phyloP scores from a whole-genome alignment of 805 yeast genomes.

The Sporopachydermia lactativora region DNA sequence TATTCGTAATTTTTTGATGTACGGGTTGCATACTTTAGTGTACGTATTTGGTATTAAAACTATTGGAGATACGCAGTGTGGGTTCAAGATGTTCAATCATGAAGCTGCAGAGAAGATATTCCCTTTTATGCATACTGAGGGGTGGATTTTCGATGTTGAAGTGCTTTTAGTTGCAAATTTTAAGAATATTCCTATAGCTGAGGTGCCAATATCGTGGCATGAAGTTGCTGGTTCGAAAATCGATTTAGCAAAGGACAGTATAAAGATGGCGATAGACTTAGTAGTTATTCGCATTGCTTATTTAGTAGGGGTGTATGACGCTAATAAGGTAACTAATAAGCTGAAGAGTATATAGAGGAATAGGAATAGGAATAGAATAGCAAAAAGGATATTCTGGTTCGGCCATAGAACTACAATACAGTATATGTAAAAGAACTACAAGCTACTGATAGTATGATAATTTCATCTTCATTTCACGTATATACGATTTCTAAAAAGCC shows the following conservation, averaged over 20 bases:
- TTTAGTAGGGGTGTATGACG: conserved; percentile 63
- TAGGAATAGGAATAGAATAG: no score
- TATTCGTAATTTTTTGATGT: conserved; percentile 83
- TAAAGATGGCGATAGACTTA: conserved; percentile 87
- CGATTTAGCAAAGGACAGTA: conserved; percentile 79
- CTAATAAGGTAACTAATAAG: background rate
- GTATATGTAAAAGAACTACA: no score
- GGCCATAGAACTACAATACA: no score
- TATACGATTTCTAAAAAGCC: no score
- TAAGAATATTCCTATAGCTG: conserved; percentile 51
- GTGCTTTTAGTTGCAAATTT: conserved; percentile 66
- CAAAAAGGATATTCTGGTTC: no score
- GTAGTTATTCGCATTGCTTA: conserved; percentile 86
- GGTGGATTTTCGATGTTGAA: conserved; percentile 98
- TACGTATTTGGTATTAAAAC: conserved; percentile 79
- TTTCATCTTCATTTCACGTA: no score
- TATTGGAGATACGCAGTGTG: conserved; percentile 92
- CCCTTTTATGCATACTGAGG: conserved; percentile 89
- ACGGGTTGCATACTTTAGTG: conserved; percentile 76
- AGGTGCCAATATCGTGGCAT: conserved; percentile 89
- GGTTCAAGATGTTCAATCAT: conserved; percentile 82
- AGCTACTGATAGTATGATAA: no score
- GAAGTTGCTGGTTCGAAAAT: conserved; percentile 94
- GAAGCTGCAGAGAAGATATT: conserved; percentile 51
- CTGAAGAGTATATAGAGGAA: no score